A percentile compares a stretch with the other conserved stretches of the same genome.
Conservation (phyloP, 805 yeast species). For the Grigorovia humatica region DNA sequence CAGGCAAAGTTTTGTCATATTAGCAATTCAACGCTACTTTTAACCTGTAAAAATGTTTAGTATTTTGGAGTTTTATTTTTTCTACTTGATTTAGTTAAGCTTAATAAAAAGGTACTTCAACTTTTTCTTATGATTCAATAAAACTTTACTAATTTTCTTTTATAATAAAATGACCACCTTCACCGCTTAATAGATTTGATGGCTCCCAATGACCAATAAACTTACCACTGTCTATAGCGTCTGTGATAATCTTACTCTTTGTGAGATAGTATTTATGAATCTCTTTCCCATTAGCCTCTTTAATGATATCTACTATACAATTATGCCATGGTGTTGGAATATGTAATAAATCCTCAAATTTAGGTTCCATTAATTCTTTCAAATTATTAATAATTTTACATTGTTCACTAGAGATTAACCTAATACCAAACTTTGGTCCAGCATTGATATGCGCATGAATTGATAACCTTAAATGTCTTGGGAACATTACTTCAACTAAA, state of each 20-base stretch:
- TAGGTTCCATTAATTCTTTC: conserved; percentile 31
- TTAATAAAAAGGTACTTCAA: background rate
- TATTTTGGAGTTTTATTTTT: no score
- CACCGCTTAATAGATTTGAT: conserved; percentile 23
- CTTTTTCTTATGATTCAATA: no score
- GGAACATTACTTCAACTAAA: conserved; percentile 48
- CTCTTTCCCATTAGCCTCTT: conserved; percentile 4
- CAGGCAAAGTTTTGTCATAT: background rate
- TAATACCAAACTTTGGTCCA: conserved; percentile 53
- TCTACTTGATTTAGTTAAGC: no score
- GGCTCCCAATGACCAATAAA: conserved; percentile 31
- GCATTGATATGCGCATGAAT: conserved; percentile 51
- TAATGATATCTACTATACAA: conserved; percentile 30
- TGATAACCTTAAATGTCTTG: conserved; percentile 48
- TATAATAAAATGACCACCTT: conserved; percentile 27
- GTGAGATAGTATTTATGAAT: conserved; percentile 29
- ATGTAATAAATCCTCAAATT: conserved; percentile 43
- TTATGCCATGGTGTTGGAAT: conserved; percentile 65
- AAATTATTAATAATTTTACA: conserved; percentile 40
- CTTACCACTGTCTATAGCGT: conserved; percentile 29
- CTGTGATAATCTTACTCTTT: conserved; percentile 29
- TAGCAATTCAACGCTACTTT: no score
- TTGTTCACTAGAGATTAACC: conserved; percentile 34
- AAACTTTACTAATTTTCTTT: background rate
- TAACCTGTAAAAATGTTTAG: no score